Base-by-base conservation (phyloP, 495 filamentous ascomycete genomes). In the Melanomma pulvis-pyrius region DNA sequence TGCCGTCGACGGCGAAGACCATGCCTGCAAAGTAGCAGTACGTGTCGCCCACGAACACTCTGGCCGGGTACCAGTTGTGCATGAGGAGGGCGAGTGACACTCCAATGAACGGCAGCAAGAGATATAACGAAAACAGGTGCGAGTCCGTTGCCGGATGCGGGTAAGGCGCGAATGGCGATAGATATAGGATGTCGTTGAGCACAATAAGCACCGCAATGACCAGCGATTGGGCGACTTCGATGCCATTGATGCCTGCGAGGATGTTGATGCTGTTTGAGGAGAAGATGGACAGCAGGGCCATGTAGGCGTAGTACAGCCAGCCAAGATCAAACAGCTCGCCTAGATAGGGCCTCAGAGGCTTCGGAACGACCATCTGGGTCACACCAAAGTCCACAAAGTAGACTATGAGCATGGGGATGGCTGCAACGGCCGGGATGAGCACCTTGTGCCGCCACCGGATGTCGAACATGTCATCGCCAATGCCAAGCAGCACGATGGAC, bases 11-110 rank as follows among this genome's bases (percentile, higher is more conserved):
- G 19, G 92, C 96, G 72, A 99, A 98, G 12, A 97, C 91, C 93
- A 98, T 99, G 61, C 94, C 94, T 0, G 94, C 93, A 71, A 99
- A 96, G 77, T 99, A 99, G 82, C 94, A 99, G 80, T 98, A 99
- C 19, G 94, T 99, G 74, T 99, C 94, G 25, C 94, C 94, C 0
- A 97, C 93, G 72, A 99, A 99, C 1, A 97, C 96, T 59, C 86
- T 87, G 15, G 93, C 90, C 1, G 94, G 94, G 74, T 93, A 99
- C 91, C 92, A 96, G 73, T 99, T 99, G 79, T 99, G 92, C 75
- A 76, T 85, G 68, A 92, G 83, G 25, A 99, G 84, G 1, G 94
- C 96, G 24, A 89, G 74, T 17, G 92, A 96, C 39, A 97, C 94
- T 30, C 92, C 94, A 32, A 97, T 81, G 77, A 98, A 98, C 21